These are phyloP conservation scores for Hymenoscyphus repandus DNA, from an alignment of 2,329 filamentous ascomycete genomes.

Conservation along the genomic window DNA sequence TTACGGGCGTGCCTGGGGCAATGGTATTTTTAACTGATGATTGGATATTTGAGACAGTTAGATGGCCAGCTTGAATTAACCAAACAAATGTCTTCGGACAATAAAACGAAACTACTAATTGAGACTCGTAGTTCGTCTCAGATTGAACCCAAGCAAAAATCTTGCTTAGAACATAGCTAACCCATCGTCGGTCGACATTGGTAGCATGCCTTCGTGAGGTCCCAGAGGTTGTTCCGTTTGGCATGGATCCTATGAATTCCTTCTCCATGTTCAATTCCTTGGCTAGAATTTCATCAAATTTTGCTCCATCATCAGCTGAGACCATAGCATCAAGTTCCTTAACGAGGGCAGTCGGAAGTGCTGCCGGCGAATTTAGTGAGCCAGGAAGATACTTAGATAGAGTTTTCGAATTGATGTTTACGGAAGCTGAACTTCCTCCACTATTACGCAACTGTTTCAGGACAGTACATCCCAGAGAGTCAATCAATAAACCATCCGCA, in stretches of 20 bases:
- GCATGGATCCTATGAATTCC: too few relatives aligned
- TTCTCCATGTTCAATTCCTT: conserved; percentile 25
- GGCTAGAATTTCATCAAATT: conserved; percentile 38
- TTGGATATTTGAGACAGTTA: conserved; percentile 54
- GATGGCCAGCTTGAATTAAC: conserved; percentile 54
- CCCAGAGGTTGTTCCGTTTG: not conserved
- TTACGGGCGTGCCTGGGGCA: conserved; percentile 33
- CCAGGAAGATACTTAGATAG: conserved; percentile 25
- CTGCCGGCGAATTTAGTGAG: conserved; percentile 16
- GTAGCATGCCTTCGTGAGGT: conserved; percentile 33
- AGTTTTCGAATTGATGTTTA: conserved; percentile 14
- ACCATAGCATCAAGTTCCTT: conserved; percentile 33
- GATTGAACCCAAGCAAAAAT: conserved; percentile 36
- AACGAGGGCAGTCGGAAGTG: conserved; percentile 15
- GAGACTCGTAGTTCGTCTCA: conserved; percentile 10
- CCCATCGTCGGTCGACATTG: conserved; percentile 59
- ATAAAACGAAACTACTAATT: conserved; percentile 38
- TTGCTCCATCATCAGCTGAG: conserved; percentile 32
- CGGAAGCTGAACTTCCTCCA: conserved; percentile 6
- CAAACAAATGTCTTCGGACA: conserved; percentile 50
- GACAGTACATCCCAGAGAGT: conserved; percentile 66
- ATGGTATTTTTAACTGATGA: conserved; percentile 49
- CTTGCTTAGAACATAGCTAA: conserved; percentile 47
- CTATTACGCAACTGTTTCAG: conserved; percentile 30
- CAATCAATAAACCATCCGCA: conserved; percentile 60